Conservation (phyloP, 345 rosid genomes). For the Geranium brycei region DNA sequence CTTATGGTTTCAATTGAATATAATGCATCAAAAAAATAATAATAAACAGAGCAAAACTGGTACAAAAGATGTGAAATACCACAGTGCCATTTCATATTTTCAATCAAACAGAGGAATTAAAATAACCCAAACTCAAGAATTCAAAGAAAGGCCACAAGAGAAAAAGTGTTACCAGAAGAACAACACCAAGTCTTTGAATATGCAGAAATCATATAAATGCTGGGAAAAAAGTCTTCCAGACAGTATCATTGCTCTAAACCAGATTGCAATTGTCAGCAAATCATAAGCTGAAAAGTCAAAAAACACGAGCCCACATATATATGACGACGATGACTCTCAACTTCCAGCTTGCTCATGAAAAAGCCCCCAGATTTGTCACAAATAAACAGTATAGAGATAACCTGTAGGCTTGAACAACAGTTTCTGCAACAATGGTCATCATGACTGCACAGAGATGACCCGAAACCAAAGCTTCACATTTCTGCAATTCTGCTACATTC, state of each 20-base stretch:
- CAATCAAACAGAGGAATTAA: too few relatives aligned
- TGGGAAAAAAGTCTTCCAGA: too few relatives aligned
- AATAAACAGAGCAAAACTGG: too few relatives aligned
- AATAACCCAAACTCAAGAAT: background rate
- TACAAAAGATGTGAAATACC: too few relatives aligned
- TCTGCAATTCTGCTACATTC: background rate
- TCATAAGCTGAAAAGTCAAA: background rate
- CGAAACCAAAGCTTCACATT: background rate
- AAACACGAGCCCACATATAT: background rate
- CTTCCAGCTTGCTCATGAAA: background rate
- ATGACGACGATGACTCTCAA: background rate
- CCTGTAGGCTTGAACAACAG: background rate
- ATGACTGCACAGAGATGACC: background rate
- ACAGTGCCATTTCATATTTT: too few relatives aligned
- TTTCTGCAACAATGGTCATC: background rate
- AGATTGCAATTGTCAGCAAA: background rate
- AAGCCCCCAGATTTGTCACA: background rate
- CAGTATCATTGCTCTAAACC: background rate
- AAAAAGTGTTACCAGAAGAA: background rate
- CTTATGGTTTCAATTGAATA: too few relatives aligned
- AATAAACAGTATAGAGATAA: background rate
- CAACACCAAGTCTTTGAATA: background rate
- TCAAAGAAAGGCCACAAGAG: background rate
- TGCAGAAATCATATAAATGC: background rate
- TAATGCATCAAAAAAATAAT: too few relatives aligned